Evolutionary conservation across 805 yeast genomes (phyloP).

Genomic region (Myxozyma kluyveri): DNA sequence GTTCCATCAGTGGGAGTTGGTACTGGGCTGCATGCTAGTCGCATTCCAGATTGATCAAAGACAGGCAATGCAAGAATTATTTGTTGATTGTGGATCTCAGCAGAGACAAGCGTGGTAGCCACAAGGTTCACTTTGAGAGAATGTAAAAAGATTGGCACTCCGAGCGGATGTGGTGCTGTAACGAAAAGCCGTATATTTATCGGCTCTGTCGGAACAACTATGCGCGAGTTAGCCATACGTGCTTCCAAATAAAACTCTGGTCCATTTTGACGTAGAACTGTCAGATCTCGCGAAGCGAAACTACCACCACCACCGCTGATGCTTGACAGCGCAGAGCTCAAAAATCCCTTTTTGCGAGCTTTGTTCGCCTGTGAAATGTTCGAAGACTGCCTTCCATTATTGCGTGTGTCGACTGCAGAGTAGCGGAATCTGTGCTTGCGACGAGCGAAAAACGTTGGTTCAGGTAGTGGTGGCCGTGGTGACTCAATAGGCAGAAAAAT

Average conservation of each 20-base stretch:
- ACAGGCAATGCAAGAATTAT: slow-evolving; percentile 29
- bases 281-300: neutral
- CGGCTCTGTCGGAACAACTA: slow-evolving; percentile 46
- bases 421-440: slow-evolving; percentile 30
- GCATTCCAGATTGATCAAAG: slow-evolving; percentile 30
- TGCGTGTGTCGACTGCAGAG: neutral
- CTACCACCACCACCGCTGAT: too few species aligned
- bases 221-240: slow-evolving; percentile 49
- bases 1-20: neutral
- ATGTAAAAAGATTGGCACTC: slow-evolving; percentile 43
- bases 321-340: slow-evolving; percentile 4
- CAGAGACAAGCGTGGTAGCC: slow-evolving; percentile 35
- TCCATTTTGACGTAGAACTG: slow-evolving; percentile 21
- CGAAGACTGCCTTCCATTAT: neutral
- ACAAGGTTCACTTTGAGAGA: slow-evolving; percentile 40
- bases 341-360: slow-evolving; percentile 10
- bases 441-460: slow-evolving; percentile 46
- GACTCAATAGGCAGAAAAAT: slow-evolving; percentile 49
- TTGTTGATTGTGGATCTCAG: slow-evolving; percentile 32
- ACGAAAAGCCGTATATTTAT: slow-evolving; percentile 31
- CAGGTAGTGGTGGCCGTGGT: slow-evolving; percentile 24
- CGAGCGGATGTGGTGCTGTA: neutral
- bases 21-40: neutral
- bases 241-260: slow-evolving; percentile 44
- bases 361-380: neutral